These are phyloP conservation scores for Neopestalotiopsis clavispora DNA, from an alignment of 2,329 filamentous ascomycete genomes.

Conservation along the genomic window DNA sequence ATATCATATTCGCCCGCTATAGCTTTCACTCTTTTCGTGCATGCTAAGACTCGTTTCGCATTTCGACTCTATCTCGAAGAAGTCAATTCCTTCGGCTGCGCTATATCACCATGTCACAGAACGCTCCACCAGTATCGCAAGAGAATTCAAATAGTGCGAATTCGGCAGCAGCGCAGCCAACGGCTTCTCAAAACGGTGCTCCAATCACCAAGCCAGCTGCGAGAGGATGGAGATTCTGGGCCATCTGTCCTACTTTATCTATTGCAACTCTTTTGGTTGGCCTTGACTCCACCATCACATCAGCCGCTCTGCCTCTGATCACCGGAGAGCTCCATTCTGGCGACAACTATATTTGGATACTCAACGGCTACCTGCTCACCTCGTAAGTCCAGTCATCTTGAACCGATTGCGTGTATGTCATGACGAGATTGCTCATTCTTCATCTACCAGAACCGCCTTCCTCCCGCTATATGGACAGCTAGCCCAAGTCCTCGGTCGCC, in stretches of 20 bases:
- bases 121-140: too few relatives aligned
- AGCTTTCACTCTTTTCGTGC: too few relatives aligned
- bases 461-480: neutral
- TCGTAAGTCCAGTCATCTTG: neutral
- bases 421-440: neutral
- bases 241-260: neutral
- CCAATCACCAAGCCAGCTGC: too few relatives aligned
- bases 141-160: too few relatives aligned
- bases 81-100: too few relatives aligned
- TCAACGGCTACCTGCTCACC: neutral
- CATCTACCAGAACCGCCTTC: neutral
- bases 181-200: too few relatives aligned
- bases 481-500: neutral
- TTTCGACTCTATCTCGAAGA: too few relatives aligned
- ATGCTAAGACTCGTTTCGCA: too few relatives aligned
- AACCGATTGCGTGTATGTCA: neutral
- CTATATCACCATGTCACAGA: too few relatives aligned
- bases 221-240: constrained; percentile 15
- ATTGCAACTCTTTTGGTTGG: neutral
- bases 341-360: neutral
- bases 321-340: neutral
- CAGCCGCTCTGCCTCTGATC: neutral
- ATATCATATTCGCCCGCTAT: too few relatives aligned
- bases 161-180: too few relatives aligned
- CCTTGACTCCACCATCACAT: neutral